Conservation (phyloP, 306 rosid genomes). For the Lathyrus aphaca region DNA sequence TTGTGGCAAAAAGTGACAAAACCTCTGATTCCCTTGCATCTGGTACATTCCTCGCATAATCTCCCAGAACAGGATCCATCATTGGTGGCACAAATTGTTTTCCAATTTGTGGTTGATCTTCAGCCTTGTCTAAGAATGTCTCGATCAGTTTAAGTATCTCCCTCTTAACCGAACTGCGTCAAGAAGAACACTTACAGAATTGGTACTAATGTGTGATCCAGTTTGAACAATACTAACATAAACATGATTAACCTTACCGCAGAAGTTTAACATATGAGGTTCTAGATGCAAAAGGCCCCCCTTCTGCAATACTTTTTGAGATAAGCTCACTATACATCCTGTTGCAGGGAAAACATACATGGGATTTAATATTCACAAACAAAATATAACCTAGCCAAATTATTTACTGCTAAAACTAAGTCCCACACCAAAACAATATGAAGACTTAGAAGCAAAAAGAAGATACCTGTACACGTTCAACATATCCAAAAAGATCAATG, state of each 20-base stretch:
- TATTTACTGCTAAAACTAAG: not conserved
- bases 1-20: slow-evolving; percentile 90
- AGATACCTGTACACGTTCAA: slow-evolving; percentile 92
- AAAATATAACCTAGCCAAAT: not conserved
- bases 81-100: slow-evolving; percentile 96
- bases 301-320: slow-evolving; percentile 86
- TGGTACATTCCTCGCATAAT: slow-evolving; percentile 92
- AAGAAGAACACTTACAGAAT: slow-evolving; percentile 25
- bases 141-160: slow-evolving; percentile 90
- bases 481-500: slow-evolving; percentile 94
- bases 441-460: slow-evolving; percentile 7
- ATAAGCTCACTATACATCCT: slow-evolving; percentile 99
- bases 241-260: slow-evolving; percentile 50
- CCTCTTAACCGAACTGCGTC: slow-evolving; percentile 93
- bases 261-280: slow-evolving; percentile 89
- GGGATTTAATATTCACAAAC: slow-evolving; percentile 4
- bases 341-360: slow-evolving; percentile 35
- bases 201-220: not conserved
- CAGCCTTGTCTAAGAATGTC: slow-evolving; percentile 96
- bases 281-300: slow-evolving; percentile 86
- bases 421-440: not conserved
- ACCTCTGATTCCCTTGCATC: slow-evolving; percentile 98
- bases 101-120: slow-evolving; percentile 91
- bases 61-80: slow-evolving; percentile 94
- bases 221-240: slow-evolving; percentile 19